Base-by-base conservation (phyloP, 345 rosid species). In the Mallotus nudiflorus region DNA sequence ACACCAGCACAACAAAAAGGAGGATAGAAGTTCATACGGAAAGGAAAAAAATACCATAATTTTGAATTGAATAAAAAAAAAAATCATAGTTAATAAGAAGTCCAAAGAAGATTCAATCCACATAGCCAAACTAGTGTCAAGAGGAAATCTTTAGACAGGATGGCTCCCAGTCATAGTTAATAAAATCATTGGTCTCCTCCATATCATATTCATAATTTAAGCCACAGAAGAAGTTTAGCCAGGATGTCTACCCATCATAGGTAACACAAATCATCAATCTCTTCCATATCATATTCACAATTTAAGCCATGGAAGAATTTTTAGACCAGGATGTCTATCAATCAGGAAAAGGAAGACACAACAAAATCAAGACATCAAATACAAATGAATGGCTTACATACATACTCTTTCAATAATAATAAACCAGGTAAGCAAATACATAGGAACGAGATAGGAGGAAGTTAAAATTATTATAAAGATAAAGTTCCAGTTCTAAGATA, bases 301-400 rank as follows among this genome's bases (percentile, higher is more conserved):
- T 16, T 27, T 25, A 29, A 28, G 20, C 39, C 40, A n/a, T 12
- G 29, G 56, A 31, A 59, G 45, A 25, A 35, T n/a, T 35, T 59
- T n/a, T 12, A 59, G 64, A 20, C 25, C 22, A 33, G 27, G 1
- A 37, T 59, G 45, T 35, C 45, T 33, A 59, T 2, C 54, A 15
- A 16, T 64, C 67, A 27, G 35, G 67, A 64, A 64, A 45, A 0
- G 52, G 8, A 6, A 45, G 19, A 13, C 45, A 33, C 19, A 49
- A 7, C 48, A 56, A 11, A 35, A 35, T 56, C 25, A 42, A 56
- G 63, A 18, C 27, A 29, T 46, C 53, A 66, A 66, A 66, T 27
- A 33, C 16, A n/a, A 52, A 51, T 31, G 37, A 12, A 0, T n/a
- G 31, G 24, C 14, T n/a, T 20, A 35, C n/a, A 9, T 20, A 27